Base-by-base conservation (phyloP, 1,284 basidiomycete genomes). In the Ustilago loliicola region DNA sequence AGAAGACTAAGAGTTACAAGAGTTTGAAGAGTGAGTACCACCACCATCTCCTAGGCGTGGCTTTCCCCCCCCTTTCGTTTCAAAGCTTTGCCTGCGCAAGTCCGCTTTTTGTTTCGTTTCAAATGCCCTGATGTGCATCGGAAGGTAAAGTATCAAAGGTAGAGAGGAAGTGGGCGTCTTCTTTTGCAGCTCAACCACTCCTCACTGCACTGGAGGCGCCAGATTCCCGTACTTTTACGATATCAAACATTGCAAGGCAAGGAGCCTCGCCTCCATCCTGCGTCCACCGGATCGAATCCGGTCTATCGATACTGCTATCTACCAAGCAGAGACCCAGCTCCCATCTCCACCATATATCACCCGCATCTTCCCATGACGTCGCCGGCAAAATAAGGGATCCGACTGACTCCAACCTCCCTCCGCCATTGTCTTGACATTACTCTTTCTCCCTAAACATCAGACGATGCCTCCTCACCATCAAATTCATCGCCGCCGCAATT, bases 1-100 rank as follows among this genome's bases (percentile, higher is more conserved):
- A 80, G 51, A 73, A 82, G 69, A 81, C 81, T 9, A 82, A 82
- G 61, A 75, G 74, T 65, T 73, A 75, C 54, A 79, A 77, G 64
- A 76, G 72, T 30, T 67, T 82, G 21, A 78, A 74, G 67, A 82
- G 78, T 79, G 63, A 80, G 78, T 80, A 45, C 51, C 7, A 15
- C 6, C 13, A 19, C 40, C 25, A 27, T n/a, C n/a, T n/a, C n/a
- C n/a, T n/a, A n/a, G n/a, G n/a, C 58, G 7, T 21, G 19, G 42
- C 40, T 38, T 47, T 27, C 23, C 10, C 27, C 15, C 51, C 53
- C 45, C 54, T 58, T 61, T 53, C 56, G 53, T 72, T 63, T 66
- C 67, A 17, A 11, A 47, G 17, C 4, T 13, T n/a, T 40, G 32
- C 23, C 34, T 27, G 23, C 25, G 27, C 50, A 51, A 50, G 55